Evolutionary conservation across 306 rosid genomes (phyloP), one percentile per base, ranked within the genome.

Genomic region (Fragaria nilgerrensis): DNA sequence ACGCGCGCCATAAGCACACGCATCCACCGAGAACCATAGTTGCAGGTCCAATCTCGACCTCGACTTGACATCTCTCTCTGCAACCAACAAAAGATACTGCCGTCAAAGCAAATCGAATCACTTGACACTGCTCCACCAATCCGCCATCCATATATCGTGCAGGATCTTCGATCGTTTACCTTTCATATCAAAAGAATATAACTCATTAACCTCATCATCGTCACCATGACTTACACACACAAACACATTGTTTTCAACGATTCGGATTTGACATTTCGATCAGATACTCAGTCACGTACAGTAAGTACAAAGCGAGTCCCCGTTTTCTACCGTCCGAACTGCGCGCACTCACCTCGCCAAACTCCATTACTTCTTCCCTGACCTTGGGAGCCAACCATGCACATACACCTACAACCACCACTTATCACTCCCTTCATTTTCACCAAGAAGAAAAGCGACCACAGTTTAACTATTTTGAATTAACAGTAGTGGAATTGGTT

Each of bases 311-410:
- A 63, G 68, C 44, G 22, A 63, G 6, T 16, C n/a, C 25, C 20
- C 43, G 78, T 25, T 43, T 78, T 69, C 53, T 23, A 68, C 72
- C 86, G 87, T 39, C 81, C 84, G 68, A 83, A 68, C 74, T 22
- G 23, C 32, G 50, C 69, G 29, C 66, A 59, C 36, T 59, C 19
- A 25, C 67, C 65, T 74, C 48, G n/a, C 50, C 44, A 29, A 49
- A 14, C 72, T 29, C 47, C 12, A 43, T 43, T 1, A 15, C 85
- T 63, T 74, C 90, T 86, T 88, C 93, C 93, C 82, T 68, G 34
- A 79, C 79, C 52, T 84, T 70, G 78, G 96, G 93, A 89, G 85
- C 88, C 86, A 89, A 89, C 88, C 81, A 73, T 43, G 13, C 27
- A 12, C 3, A 7, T 64, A 52, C 12, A 19, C 59, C 23, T 64